A percentile compares a stretch with the other conserved stretches of the same genome.
These are phyloP conservation scores for Xerocomellus chrysenteron DNA, from an alignment of 768 basidiomycete genomes.

Conservation along the genomic window DNA sequence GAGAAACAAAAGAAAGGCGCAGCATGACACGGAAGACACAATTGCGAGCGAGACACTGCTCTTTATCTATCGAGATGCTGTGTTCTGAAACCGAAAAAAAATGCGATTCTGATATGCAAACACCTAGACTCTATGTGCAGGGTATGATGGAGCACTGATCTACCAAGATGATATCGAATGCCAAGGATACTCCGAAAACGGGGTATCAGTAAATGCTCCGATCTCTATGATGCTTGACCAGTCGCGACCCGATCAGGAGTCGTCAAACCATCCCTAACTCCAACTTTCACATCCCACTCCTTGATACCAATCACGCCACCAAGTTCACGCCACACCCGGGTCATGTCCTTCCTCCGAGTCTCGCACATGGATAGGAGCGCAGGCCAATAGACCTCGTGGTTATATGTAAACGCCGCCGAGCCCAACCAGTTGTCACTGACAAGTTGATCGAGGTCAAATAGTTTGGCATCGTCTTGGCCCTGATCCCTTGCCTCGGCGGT, in stretches of 20 bases:
- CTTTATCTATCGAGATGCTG: no score
- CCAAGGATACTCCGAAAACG: neutral
- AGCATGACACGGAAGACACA: no score
- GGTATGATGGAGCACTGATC: neutral
- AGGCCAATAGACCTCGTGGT: slow-evolving; percentile 75
- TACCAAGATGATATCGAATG: neutral
- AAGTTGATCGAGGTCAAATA: slow-evolving; percentile 71
- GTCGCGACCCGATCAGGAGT: neutral
- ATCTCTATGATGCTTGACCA: slow-evolving; percentile 2
- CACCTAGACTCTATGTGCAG: no score
- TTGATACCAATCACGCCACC: slow-evolving; percentile 70
- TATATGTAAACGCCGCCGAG: slow-evolving; percentile 62
- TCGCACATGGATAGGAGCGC: slow-evolving; percentile 56
- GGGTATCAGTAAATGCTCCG: neutral
- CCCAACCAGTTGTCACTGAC: slow-evolving; percentile 74
- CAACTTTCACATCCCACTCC: slow-evolving; percentile 75
- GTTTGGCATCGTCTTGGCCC: slow-evolving; percentile 15
- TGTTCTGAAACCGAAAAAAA: no score
- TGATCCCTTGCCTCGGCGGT: slow-evolving; percentile 23
- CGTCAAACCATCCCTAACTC: slow-evolving; percentile 17
- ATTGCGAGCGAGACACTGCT: no score
- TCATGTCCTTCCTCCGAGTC: slow-evolving; percentile 47
- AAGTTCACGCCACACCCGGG: slow-evolving; percentile 61
- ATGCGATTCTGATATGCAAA: no score
- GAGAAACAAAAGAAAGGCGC: no score